phyloP scores from a whole-genome alignment of 106 monocot genomes.

The Narthecium ossifragum region DNA sequence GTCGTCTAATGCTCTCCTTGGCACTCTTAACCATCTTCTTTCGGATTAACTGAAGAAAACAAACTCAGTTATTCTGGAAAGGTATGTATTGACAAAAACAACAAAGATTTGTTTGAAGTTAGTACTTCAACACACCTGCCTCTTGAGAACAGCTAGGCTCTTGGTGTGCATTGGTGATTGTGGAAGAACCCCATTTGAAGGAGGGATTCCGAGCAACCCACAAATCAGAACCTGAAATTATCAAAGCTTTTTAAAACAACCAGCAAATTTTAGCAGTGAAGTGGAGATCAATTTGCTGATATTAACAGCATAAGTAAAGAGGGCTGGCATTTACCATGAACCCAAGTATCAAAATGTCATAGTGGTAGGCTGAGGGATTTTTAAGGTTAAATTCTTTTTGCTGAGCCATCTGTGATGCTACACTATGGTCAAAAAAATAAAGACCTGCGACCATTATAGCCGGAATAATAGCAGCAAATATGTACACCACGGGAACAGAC shows the following conservation, averaged over 20 bases:
- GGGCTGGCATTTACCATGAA: constrained; percentile 2
- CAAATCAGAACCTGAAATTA: constrained; percentile 33
- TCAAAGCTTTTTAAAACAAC: no score
- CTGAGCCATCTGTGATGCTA: constrained; percentile 18
- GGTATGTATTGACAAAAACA: neutral
- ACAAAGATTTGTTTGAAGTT: neutral
- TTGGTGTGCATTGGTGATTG: constrained; percentile 52
- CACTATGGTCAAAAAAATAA: constrained; percentile 20
- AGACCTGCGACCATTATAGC: constrained; percentile 16
- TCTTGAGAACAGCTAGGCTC: constrained; percentile 48
- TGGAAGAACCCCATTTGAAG: constrained; percentile 41
- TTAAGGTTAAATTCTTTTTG: constrained; percentile 18
- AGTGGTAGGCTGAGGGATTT: constrained; percentile 16
- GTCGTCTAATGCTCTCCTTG: constrained; percentile 50
- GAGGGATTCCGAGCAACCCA: constrained; percentile 39
- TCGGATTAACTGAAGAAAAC: constrained; percentile 48
- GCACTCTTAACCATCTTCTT: constrained; percentile 82
- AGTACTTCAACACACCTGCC: constrained; percentile 16
- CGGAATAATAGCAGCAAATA: constrained; percentile 12
- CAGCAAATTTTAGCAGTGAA: no score
- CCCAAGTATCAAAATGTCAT: constrained; percentile 14
- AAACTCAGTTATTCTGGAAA: neutral
- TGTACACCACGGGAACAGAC: constrained; percentile 6
- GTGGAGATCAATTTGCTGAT: no score
- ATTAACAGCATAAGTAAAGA: neutral